Evolutionary conservation across 2,329 filamentous ascomycete genomes (phyloP), one percentile per base, ranked within the genome.

Genomic region (Exophiala calicioides): DNA sequence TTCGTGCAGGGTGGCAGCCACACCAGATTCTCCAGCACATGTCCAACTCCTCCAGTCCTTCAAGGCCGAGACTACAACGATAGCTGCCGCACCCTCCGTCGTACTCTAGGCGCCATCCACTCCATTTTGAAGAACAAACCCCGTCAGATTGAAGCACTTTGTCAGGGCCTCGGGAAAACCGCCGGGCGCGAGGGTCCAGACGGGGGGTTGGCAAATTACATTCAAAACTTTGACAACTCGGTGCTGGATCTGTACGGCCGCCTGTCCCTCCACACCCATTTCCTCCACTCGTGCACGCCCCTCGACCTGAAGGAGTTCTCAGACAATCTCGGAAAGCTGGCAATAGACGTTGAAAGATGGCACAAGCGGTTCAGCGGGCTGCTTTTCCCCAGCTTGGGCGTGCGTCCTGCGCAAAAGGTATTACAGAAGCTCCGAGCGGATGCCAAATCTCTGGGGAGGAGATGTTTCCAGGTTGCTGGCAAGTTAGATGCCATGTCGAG

Each of bases 311-410:
- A 21, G 10, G 36, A 47, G 19, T 34, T 35, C n/a, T 33, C 35
- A 8, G 30, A 47, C 15, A 19, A 19, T 5, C 23, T 47, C 5
- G 29, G 35, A 19, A 26, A 20, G 16, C 18, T 47, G 21, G 44
- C 36, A 3, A 30, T 41, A n/a, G 44, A 47, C 21, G 8, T 47
- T 6, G 35, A 47, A 10, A n/a, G 29, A 16, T 47, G 24, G 44
- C 16, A 20, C 13, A 24, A 32, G 21, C 19, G 41, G 9, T 41
- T 47, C 20, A 35, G 8, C 10, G 21, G 24, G 3, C n/a, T 36
- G 19, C 19, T 30, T 2, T 20, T 36, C 15, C 16, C 38, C 8
- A 18, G 18, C n/a, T 8, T 21, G 37, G 37, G 15, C 9, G 15
- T 18, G 9, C 12, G 7, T 4, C 9, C 21, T 31, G 26, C 18